These are phyloP conservation scores for Gonium pectorale DNA, from an alignment of 139 green algal species.

Conservation along the genomic window DNA sequence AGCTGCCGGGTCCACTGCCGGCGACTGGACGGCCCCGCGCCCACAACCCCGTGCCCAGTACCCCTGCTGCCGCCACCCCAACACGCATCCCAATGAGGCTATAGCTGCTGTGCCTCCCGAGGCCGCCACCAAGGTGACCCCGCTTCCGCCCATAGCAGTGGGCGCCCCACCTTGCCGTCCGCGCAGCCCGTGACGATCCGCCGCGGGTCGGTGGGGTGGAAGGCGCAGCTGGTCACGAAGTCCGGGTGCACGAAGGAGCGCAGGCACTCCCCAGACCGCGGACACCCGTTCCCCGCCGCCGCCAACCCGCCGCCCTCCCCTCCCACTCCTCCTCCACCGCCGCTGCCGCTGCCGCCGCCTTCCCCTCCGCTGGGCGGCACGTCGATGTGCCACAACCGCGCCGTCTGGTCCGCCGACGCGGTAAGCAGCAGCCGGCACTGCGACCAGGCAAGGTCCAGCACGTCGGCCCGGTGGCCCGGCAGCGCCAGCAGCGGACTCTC, in stretches of 20 bases:
- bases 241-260: conserved; percentile 84
- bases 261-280: conserved; percentile 71
- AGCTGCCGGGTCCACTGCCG: no score
- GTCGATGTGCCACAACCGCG: conserved; percentile 90
- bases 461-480: conserved; percentile 76
- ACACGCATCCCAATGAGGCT: no score
- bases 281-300: not conserved
- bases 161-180: conserved; percentile 25
- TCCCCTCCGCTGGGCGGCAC: conserved; percentile 54
- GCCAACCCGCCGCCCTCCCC: not conserved
- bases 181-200: conserved; percentile 73
- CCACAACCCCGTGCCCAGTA: no score
- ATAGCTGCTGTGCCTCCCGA: no score
- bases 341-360: not conserved
- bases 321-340: not conserved
- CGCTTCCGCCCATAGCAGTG: no score
- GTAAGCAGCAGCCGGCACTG: conserved; percentile 84
- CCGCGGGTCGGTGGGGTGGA: conserved; percentile 87
- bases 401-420: conserved; percentile 89
- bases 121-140: no score
- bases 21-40: no score
- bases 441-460: conserved; percentile 93
- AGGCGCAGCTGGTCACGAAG: conserved; percentile 87
- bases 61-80: no score
- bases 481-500: conserved; percentile 41